Evolutionary conservation across 164 flowering plant species (phyloP), one percentile per base, ranked within the genome.

Genomic region (Annona cherimola): DNA sequence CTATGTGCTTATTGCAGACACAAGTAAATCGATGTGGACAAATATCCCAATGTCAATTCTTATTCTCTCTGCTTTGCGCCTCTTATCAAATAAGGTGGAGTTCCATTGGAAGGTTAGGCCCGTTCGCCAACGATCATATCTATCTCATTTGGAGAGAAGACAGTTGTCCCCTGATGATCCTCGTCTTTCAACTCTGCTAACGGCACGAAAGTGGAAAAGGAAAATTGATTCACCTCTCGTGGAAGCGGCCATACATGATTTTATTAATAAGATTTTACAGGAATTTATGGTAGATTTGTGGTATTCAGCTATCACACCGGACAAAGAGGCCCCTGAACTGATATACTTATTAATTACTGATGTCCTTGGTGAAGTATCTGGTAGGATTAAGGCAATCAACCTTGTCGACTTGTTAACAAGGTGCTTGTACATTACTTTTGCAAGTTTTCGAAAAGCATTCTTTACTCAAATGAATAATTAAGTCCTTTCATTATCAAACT

Each of bases 11-110:
- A 12, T 69, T 79, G 83, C 88, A 96, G 99, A 65, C 20, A 67
- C 74, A 43, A 96, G 99, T 83, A 90, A 88, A 81, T 93, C 97
- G n/a, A 86, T 92, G 94, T 88, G 93, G 94, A 88, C 88, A 86
- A 96, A 96, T 79, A 45, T 93, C 50, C 99, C 99, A 0, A 81
- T 96, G 63, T 76, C 99, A 43, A 66, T 92, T 55, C 85, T 96
- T 4, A 73, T 90, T 44, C 85, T 88, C 77, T 83, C 81, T 62
- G 88, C 79, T 12, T 67, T 90, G 19, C 89, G 92, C 0, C 75
- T 90, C 46, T 66, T 96, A 18, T 76, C 80, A 41, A 81, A 84
- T 66, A 83, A 90, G 76, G 94, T 96, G 67, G 99, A 96, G 66
- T 82, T 96, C 64, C 81, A 79, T 1, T 82, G 93, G 96, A 93